A percentile compares a stretch with the other conserved stretches of the same genome.
Evolutionary conservation across 2,329 filamentous ascomycete genomes (phyloP).

Genomic region (Chalaropsis ovoidea): DNA sequence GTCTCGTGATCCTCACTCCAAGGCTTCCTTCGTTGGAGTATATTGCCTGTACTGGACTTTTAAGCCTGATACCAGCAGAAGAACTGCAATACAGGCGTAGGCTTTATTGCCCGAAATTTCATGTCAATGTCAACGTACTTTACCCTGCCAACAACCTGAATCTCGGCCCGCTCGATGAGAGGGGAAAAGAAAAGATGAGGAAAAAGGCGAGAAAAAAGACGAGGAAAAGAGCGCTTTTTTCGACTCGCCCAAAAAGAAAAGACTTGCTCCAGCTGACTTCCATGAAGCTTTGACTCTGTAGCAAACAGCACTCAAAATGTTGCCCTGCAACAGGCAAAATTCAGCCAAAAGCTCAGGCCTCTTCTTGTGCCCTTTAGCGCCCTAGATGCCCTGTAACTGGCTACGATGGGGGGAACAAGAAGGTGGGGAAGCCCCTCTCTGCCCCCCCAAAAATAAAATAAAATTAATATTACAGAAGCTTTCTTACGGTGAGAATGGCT

Average conservation of each 20-base stretch:
- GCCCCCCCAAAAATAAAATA: background rate
- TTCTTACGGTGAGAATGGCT: conserved; percentile 2
- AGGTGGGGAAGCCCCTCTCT: background rate
- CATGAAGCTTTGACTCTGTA: background rate
- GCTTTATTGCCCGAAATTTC: background rate
- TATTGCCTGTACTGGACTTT: too few species aligned
- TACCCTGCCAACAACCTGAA: background rate
- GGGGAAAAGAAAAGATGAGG: background rate
- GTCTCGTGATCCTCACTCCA: background rate
- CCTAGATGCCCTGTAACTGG: background rate
- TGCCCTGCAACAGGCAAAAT: background rate
- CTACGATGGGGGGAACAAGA: background rate
- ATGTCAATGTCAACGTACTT: background rate
- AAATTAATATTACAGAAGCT: conserved; percentile 1
- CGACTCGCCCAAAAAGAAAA: background rate
- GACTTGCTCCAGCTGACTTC: background rate
- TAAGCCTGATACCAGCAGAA: too few species aligned
- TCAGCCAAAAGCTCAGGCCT: conserved; percentile 13
- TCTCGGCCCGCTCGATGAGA: background rate
- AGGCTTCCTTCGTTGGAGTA: too few species aligned
- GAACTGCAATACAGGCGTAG: too few species aligned
- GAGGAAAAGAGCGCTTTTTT: background rate
- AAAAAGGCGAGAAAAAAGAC: background rate
- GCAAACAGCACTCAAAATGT: background rate
- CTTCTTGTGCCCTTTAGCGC: background rate